Evolutionary conservation across 192 early-diverging fungal species (phyloP), one percentile per base, ranked within the genome.

Genomic region (Chytriomyces sp.): DNA sequence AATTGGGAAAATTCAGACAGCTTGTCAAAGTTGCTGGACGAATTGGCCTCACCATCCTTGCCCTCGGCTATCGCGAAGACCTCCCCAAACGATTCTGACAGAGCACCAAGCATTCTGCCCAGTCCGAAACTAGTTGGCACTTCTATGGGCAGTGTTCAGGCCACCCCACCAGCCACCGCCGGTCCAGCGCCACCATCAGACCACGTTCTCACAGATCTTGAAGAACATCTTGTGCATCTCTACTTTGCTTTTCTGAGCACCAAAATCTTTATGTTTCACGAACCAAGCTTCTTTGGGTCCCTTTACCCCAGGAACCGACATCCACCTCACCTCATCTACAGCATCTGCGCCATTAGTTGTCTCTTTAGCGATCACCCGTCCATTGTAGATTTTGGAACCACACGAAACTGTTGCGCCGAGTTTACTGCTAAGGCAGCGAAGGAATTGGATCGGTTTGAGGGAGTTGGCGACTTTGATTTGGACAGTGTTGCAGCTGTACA

Each of bases 401-500:
- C 63, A 30, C 38, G 44, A 6, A 65, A 40, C n/a, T 19, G 26
- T 14, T 41, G 40, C 19, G 63, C 40, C 4, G 38, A 40, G 25
- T 65, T 30, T 52, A 17, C 63, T 2, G 19, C 26, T 26, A 19
- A 32, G 52, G 19, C 26, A 8, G 32, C 10, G 14, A 65, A 52
- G 26, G 39, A 52, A n/a, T 49, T 65, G 4, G 41, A 65, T 28
- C 12, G 10, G 33, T 19, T 49, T 19, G 41, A 30, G 25, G 44
- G 6, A 26, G 17, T 40, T 7, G 14, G n/a, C 33, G 63, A 65
- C 8, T 49, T 65, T 3, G 44, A 49, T 25, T 32, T 19, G n/a
- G 70, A 72, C 40, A 54, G 44, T 36, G 19, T 73, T 3, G 72
- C 41, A 32, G 72, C 54, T 30, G 61, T 73, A 17, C 72, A 73